Evolutionary conservation across 2,329 filamentous ascomycete species (phyloP).

Genomic region (Colletotrichum sp.): DNA sequence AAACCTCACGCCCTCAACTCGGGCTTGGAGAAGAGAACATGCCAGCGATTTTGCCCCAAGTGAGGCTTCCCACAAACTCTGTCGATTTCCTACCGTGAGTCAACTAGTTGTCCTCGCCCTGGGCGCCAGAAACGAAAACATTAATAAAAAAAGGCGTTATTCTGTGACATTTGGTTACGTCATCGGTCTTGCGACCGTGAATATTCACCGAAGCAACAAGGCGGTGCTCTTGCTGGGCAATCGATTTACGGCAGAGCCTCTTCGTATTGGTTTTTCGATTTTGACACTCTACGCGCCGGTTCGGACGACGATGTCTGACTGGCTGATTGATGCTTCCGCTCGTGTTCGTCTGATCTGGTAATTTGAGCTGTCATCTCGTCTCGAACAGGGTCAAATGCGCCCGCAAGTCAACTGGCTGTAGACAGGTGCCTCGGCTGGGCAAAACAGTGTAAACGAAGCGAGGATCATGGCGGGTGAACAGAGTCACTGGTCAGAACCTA

Average conservation of each 20-base stretch:
- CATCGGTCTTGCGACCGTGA: neutral
- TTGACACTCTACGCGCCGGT: neutral
- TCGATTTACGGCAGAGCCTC: neutral
- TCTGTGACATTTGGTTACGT: neutral
- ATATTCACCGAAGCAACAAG: conserved; percentile 1
- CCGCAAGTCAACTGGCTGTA: neutral
- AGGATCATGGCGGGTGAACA: neutral
- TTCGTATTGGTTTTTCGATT: neutral
- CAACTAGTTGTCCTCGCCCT: neutral
- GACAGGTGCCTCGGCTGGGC: neutral
- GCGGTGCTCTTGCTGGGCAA: neutral
- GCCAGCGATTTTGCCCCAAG: neutral
- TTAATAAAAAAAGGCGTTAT: neutral
- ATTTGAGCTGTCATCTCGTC: neutral
- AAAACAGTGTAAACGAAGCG: neutral
- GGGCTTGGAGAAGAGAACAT: neutral
- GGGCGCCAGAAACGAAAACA: neutral
- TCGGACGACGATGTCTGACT: neutral
- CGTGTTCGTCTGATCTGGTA: neutral
- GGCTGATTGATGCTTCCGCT: neutral
- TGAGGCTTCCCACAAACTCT: neutral
- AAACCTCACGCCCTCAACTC: neutral
- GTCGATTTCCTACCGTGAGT: neutral
- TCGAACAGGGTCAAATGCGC: neutral
- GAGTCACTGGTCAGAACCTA: neutral